A percentile compares a stretch with the other conserved stretches of the same genome.
Evolutionary conservation across 306 rosid species (phyloP).

Genomic region (Cucurbita pepo): DNA sequence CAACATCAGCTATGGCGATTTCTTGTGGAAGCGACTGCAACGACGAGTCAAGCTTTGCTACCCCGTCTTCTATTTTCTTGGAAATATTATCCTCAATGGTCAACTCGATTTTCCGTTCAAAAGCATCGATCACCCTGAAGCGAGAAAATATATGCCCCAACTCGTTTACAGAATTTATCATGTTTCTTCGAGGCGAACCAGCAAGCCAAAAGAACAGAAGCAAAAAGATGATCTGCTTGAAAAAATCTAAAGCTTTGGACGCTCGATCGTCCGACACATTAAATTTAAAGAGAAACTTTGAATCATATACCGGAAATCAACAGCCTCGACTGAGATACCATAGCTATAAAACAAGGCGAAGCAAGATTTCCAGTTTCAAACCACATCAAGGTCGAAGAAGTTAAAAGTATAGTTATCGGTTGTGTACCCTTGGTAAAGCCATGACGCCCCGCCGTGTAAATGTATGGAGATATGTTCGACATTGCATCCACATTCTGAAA

Average conservation of each 20-base stretch:
- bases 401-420: not conserved
- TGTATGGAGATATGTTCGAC: constrained; percentile 44
- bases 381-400: not conserved
- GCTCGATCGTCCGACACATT: not conserved
- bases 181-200: not conserved
- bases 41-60: constrained; percentile 31
- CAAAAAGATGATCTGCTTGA: not conserved
- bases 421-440: constrained; percentile 81
- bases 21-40: constrained; percentile 53
- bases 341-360: not conserved
- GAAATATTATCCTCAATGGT: constrained; percentile 52
- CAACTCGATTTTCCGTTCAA: constrained; percentile 42
- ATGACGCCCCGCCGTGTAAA: constrained; percentile 74
- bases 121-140: constrained; percentile 52
- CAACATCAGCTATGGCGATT: constrained; percentile 28
- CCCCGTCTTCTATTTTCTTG: constrained; percentile 44
- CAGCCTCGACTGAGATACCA: not conserved
- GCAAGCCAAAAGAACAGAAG: not conserved
- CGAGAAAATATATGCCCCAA: constrained; percentile 6
- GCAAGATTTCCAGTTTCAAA: not conserved
- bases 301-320: not conserved
- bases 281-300: not conserved
- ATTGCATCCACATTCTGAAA: constrained; percentile 52
- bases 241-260: not conserved
- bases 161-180: not conserved